Base-by-base conservation (phyloP, 345 rosid species). In the Citrus sp. region DNA sequence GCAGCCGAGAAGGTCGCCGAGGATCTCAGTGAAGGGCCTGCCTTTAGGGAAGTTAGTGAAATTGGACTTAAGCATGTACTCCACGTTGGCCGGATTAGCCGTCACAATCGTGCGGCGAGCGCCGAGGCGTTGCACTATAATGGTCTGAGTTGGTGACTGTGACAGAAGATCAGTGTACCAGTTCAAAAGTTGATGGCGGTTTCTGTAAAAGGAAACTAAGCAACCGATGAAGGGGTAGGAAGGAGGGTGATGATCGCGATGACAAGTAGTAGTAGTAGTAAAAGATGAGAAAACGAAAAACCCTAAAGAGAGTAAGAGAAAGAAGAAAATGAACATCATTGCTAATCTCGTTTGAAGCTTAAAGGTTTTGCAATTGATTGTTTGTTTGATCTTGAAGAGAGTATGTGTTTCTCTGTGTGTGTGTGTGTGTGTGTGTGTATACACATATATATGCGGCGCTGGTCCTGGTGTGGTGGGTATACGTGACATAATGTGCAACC, bases 41-140 rank as follows among this genome's bases (percentile, higher is more conserved):
- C 98, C 98, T 81, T 94, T 94, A 8, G 98, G 98, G 80, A 86
- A 92, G 85, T 94, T 92, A 6, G 19, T 37, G 83, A 94, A 94
- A 68, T 89, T 87, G 34, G 86, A 80, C 74, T 84, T 94, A 78
- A 92, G 95, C 27, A 94, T 78, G 80, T 94, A 78, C 78, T 92
- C 95, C 1, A 94, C 90, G 77, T 92, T 92, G 79, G 70, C 83
- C 0, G 95, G 91, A 63, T 92, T 91, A 0, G 95, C 92, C 1
- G 98, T 94, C 78, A 94, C 87, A 5, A 92, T 74, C 28, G 88
- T 87, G 10, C 93, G 90, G 54, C 89, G 89, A 0, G 86, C 85
- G 7, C 95, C 88, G 19, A 91, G 83, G 30, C 90, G 90, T 24
- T 74, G 38, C 24, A 94, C 55, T 35, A 82, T 76, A 21, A 92